Evolutionary conservation across 352 stramenopile genomes (phyloP).

Genomic region (Phytophthora pseudosyringae): DNA sequence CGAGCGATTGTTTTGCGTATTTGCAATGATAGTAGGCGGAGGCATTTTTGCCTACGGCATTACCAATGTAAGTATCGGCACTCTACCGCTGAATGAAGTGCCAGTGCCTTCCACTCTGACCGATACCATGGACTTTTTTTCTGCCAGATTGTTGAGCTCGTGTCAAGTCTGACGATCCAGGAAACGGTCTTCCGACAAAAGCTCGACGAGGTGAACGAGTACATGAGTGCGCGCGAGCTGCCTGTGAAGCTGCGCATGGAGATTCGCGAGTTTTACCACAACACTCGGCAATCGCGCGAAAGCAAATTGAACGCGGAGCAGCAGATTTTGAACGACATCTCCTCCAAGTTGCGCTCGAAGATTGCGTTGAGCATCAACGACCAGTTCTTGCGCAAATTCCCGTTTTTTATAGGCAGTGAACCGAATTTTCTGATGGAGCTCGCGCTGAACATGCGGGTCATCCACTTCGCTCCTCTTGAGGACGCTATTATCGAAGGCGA

Average conservation of each 20-base stretch:
- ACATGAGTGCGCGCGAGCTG: slow-evolving; percentile 77
- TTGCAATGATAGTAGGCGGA: slow-evolving; percentile 73
- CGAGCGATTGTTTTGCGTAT: slow-evolving; percentile 74
- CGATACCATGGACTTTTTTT: neutral
- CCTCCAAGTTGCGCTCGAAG: slow-evolving; percentile 74
- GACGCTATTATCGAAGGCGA: slow-evolving; percentile 67
- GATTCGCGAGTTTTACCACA: slow-evolving; percentile 84
- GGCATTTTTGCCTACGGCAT: slow-evolving; percentile 84
- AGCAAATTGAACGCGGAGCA: slow-evolving; percentile 68
- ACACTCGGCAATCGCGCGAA: slow-evolving; percentile 69
- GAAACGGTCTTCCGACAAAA: slow-evolving; percentile 73
- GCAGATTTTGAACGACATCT: slow-evolving; percentile 69
- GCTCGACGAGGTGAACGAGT: slow-evolving; percentile 84
- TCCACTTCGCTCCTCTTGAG: slow-evolving; percentile 64
- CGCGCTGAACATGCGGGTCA: slow-evolving; percentile 80
- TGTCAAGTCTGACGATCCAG: slow-evolving; percentile 71
- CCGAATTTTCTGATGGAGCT: slow-evolving; percentile 84
- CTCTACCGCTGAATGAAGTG: neutral
- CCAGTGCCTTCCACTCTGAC: no score
- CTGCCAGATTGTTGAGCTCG: slow-evolving; percentile 68
- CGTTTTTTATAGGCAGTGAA: slow-evolving; percentile 76
- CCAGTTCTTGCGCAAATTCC: slow-evolving; percentile 77
- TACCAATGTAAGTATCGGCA: slow-evolving; percentile 59
- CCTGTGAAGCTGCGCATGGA: slow-evolving; percentile 71
- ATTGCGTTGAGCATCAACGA: slow-evolving; percentile 84